A percentile compares a stretch with the other conserved stretches of the same genome.
Conservation (phyloP, 2,329 filamentous ascomycete genomes). For the Xylariaceae sp. region DNA sequence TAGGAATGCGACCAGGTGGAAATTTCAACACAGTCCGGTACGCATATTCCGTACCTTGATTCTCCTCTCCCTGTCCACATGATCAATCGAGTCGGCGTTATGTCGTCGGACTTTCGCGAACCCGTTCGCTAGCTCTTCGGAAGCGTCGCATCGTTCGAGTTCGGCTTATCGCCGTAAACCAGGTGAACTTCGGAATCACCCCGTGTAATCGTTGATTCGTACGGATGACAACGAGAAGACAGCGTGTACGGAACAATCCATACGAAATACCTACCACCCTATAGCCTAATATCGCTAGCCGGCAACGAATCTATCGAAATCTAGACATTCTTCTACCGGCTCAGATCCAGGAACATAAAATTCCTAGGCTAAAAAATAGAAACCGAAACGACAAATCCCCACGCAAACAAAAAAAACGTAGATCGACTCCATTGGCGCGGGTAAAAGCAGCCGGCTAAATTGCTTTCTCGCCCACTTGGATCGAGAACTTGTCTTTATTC, state of each 20-base stretch:
- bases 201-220: no score
- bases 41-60: background rate
- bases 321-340: no score
- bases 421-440: slow-evolving; percentile 16
- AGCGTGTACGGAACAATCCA: no score
- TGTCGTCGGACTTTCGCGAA: background rate
- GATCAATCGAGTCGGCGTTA: background rate
- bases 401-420: background rate
- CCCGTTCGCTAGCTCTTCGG: no score
- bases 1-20: no score
- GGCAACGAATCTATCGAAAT: background rate
- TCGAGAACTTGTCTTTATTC: background rate
- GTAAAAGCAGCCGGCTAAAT: slow-evolving; percentile 18
- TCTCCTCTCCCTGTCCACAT: background rate
- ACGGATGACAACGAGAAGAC: no score
- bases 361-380: background rate
- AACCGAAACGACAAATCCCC: background rate
- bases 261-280: no score
- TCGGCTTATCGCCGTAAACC: no score
- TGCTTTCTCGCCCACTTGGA: slow-evolving; percentile 4
- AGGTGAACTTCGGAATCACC: no score
- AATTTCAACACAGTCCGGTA: background rate
- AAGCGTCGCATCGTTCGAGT: no score
- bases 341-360: background rate
- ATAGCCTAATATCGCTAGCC: background rate